A percentile compares a stretch with the other conserved stretches of the same genome.
Conservation (phyloP, 805 yeast species). For the Lachancea waltii region DNA sequence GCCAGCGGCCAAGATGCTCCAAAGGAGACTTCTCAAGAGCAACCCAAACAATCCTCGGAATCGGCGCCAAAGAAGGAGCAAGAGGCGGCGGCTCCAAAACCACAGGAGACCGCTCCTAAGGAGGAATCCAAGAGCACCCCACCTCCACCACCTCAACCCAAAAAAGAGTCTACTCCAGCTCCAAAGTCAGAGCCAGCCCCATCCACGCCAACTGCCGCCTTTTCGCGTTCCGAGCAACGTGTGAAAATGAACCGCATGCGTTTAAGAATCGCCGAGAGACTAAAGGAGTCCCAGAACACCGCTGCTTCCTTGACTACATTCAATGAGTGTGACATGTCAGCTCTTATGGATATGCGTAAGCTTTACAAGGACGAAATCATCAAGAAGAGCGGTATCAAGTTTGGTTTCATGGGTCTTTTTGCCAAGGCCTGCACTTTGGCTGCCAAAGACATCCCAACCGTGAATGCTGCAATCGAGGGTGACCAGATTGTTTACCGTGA, state of each 20-base stretch:
- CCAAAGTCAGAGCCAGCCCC: slow-evolving; percentile 26
- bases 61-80: slow-evolving; percentile 28
- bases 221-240: slow-evolving; percentile 80
- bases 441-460: slow-evolving; percentile 90
- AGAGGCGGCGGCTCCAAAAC: slow-evolving; percentile 27
- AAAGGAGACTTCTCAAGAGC: not conserved
- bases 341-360: slow-evolving; percentile 88
- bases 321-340: slow-evolving; percentile 96
- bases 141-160: slow-evolving; percentile 19
- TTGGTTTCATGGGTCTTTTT: slow-evolving; percentile 99
- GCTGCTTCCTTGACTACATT: slow-evolving; percentile 97
- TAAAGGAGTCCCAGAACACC: slow-evolving; percentile 98
- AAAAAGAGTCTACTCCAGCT: slow-evolving; percentile 25
- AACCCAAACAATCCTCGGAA: slow-evolving; percentile 19
- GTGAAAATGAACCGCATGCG: slow-evolving; percentile 99
- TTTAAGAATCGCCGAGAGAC: slow-evolving; percentile 95
- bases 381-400: slow-evolving; percentile 87
- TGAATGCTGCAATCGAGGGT: slow-evolving; percentile 90
- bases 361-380: slow-evolving; percentile 93
- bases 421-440: slow-evolving; percentile 91
- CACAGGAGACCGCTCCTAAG: slow-evolving; percentile 27
- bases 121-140: slow-evolving; percentile 30
- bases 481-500: slow-evolving; percentile 94
- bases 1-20: slow-evolving; percentile 25
- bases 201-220: slow-evolving; percentile 38